Conservation (phyloP, 2,329 filamentous ascomycete genomes). For the Ascomycota sp. region DNA sequence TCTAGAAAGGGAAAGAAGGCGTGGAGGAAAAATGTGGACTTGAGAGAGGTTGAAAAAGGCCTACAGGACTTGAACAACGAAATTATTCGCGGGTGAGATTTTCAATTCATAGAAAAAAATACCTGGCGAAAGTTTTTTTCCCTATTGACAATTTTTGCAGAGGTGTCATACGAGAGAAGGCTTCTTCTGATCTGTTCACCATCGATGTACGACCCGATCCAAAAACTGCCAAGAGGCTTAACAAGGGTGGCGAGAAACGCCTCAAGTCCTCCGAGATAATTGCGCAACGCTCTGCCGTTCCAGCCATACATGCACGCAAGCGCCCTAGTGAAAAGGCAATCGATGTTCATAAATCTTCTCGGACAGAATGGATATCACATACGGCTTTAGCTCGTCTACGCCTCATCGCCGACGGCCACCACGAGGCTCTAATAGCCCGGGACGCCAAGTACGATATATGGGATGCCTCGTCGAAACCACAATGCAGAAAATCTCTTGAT, state of each 20-base stretch:
- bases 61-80: constrained; percentile 72
- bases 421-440: constrained; percentile 32
- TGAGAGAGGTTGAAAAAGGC: constrained; percentile 66
- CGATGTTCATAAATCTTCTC: constrained; percentile 62
- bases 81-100: constrained; percentile 62
- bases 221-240: constrained; percentile 40
- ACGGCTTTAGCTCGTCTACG: constrained; percentile 67
- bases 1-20: constrained; percentile 97
- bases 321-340: constrained; percentile 47
- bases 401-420: constrained; percentile 56
- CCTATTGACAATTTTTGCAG: constrained; percentile 23
- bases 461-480: no score
- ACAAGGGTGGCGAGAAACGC: constrained; percentile 49
- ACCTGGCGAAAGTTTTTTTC: no score
- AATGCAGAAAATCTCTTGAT: no score
- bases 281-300: constrained; percentile 60
- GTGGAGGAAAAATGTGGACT: constrained; percentile 95
- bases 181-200: constrained; percentile 66
- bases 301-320: constrained; percentile 62
- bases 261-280: constrained; percentile 89
- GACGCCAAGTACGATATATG: constrained; percentile 64
- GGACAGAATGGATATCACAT: constrained; percentile 60
- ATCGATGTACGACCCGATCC: constrained; percentile 58
- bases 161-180: constrained; percentile 68
- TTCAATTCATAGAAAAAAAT: not conserved